Evolutionary conservation across 2,329 filamentous ascomycete species (phyloP).

Genomic region (Aspergillus novofumigatus): DNA sequence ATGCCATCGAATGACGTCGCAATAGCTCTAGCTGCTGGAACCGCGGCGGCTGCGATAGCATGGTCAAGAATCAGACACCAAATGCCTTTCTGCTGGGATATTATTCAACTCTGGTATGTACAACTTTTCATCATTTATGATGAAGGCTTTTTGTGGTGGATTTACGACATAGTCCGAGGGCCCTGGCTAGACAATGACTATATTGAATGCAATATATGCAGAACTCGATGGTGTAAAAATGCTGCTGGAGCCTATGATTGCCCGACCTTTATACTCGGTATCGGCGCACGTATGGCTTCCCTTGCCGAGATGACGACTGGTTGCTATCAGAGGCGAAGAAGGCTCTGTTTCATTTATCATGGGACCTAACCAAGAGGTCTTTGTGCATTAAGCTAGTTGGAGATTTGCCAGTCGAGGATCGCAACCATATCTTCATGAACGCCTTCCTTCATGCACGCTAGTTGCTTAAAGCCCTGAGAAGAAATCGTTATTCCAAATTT

Average conservation of each 20-base stretch:
- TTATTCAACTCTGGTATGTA: neutral
- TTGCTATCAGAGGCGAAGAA: neutral
- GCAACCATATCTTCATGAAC: neutral
- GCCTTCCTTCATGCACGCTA: neutral
- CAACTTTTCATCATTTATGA: neutral
- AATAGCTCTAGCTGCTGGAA: neutral
- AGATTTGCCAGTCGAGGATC: neutral
- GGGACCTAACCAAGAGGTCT: neutral
- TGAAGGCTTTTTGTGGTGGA: neutral
- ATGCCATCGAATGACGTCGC: neutral
- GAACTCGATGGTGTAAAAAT: neutral
- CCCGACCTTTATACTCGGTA: neutral
- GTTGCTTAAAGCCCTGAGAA: constrained; percentile 10
- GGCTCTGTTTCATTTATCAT: neutral
- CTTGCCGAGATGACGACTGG: neutral
- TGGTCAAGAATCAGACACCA: neutral
- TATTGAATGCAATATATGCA: neutral
- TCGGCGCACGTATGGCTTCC: neutral
- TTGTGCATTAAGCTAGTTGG: neutral
- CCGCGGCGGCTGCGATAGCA: neutral
- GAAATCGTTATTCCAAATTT: constrained; percentile 25
- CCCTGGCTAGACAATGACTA: neutral
- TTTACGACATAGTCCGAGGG: neutral
- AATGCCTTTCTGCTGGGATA: neutral
- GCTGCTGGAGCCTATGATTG: neutral